A percentile compares a stretch with the other conserved stretches of the same genome.
These are phyloP conservation scores for Aureobasidium pullulans DNA, from an alignment of 2,329 filamentous ascomycete species.

Conservation along the genomic window DNA sequence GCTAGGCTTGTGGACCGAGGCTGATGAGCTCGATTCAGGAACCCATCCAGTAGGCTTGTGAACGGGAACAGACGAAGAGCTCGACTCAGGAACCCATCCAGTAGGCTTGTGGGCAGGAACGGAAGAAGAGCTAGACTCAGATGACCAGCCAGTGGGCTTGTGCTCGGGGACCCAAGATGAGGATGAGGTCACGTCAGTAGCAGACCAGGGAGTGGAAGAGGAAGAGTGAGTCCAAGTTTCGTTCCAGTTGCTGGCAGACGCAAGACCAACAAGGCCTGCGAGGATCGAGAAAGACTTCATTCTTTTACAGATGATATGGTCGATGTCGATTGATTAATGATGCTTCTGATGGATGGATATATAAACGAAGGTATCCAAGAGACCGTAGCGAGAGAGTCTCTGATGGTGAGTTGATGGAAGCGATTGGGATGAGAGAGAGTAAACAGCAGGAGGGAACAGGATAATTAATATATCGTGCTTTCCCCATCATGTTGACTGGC, in stretches of 20 bases:
- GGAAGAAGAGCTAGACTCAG: background rate
- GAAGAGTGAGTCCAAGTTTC: background rate
- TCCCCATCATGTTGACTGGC: conserved; percentile 6
- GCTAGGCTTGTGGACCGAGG: background rate
- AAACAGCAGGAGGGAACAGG: background rate
- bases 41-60: background rate
- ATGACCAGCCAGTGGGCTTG: background rate
- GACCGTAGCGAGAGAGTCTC: conserved; percentile 44
- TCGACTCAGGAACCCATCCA: background rate
- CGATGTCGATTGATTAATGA: background rate
- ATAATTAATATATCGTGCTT: conserved; percentile 5
- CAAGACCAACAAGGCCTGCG: conserved; percentile 14
- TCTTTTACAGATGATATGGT: background rate
- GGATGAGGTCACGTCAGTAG: conserved; percentile 1
- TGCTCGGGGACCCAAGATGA: background rate
- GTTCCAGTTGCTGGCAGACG: background rate
- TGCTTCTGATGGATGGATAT: background rate
- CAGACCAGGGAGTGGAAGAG: background rate
- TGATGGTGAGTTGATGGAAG: conserved; percentile 18
- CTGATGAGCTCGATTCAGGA: background rate
- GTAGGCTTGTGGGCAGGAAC: background rate
- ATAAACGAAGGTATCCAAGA: conserved; percentile 26
- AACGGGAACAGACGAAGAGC: background rate
- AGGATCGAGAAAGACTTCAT: conserved; percentile 14
- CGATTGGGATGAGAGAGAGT: background rate